Percentiles rank a stretch among this genome's conserved stretches.
Conservation (phyloP, 352 stramenopile genomes). For the Phytopythium oedochilum region DNA sequence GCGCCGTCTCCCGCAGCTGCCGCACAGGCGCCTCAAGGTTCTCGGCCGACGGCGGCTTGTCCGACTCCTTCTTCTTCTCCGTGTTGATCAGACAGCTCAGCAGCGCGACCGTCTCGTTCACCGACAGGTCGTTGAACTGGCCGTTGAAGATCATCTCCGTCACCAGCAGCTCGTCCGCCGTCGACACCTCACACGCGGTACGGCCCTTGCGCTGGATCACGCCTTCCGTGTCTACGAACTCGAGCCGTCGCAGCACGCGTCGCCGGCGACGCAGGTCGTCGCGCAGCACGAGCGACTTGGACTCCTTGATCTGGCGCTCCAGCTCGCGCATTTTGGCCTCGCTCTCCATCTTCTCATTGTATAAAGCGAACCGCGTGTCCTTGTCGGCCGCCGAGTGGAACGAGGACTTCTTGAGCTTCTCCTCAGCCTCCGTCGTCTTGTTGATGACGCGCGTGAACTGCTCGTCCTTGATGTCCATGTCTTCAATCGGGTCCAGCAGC, state of each 20-base stretch:
- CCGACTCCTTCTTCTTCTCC: constrained; percentile 91
- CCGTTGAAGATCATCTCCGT: constrained; percentile 99
- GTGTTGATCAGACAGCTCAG: constrained; percentile 96
- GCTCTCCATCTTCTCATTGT: constrained; percentile 91
- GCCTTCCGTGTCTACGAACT: constrained; percentile 93
- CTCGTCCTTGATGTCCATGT: constrained; percentile 92
- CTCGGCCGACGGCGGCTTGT: constrained; percentile 76
- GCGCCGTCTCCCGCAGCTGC: constrained; percentile 94
- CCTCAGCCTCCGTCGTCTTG: constrained; percentile 69
- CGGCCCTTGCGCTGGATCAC: constrained; percentile 99
- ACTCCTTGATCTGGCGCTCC: constrained; percentile 92
- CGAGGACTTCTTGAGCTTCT: constrained; percentile 55
- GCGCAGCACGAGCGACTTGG: constrained; percentile 95
- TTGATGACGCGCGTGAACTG: constrained; percentile 89
- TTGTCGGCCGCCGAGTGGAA: constrained; percentile 79
- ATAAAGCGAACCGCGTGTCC: constrained; percentile 76
- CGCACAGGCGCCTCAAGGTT: constrained; percentile 86
- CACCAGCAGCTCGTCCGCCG: constrained; percentile 96
- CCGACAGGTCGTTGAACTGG: constrained; percentile 96
- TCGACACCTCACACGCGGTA: constrained; percentile 98
- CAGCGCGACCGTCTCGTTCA: constrained; percentile 96
- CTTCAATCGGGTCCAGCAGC: constrained; percentile 91
- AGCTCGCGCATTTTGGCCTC: constrained; percentile 91
- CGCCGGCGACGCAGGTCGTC: constrained; percentile 95
- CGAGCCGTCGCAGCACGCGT: constrained; percentile 93